Base-by-base conservation (phyloP, 1,284 basidiomycete species). In the Agroathelia rolfsii region DNA sequence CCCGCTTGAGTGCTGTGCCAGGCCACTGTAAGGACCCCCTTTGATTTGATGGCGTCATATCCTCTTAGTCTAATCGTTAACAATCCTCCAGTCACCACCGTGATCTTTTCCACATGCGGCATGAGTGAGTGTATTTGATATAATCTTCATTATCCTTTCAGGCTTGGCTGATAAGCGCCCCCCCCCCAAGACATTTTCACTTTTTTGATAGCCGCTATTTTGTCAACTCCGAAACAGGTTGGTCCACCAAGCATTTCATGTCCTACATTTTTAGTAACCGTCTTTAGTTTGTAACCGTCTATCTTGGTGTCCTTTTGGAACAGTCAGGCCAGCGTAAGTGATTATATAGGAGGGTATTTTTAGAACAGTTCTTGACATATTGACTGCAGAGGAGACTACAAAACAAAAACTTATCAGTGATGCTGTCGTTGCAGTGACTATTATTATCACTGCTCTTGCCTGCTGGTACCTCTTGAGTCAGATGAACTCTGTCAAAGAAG, bases 191-290 rank as follows among this genome's bases (percentile, higher is more conserved):
- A n/a, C n/a, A 72, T 88, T 42, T 65, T 74, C 49, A 62, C 76
- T 13, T 87, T 86, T 53, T 64, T 66, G 21, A 43, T 84, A 10
- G 80, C 84, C 3, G 77, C 81, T 1, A 58, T 86, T 31, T 57
- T 88, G 8, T 84, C 82, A 2, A 50, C 86, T 40, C 86, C 86
- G 2, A 89, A 88, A 49, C 74, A 83, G n/a, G n/a, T n/a, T n/a
- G n/a, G n/a, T n/a, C n/a, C n/a, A n/a, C n/a, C n/a, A n/a, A n/a
- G n/a, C n/a, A n/a, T n/a, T n/a, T n/a, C n/a, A n/a, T n/a, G n/a
- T n/a, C n/a, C n/a, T n/a, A n/a, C n/a, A n/a, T n/a, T n/a, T n/a
- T n/a, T n/a, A n/a, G n/a, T n/a, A n/a, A n/a, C n/a, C n/a, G n/a
- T n/a, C n/a, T n/a, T n/a, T n/a, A n/a, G 51, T 70, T 84, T 41